Evolutionary conservation across 169 alveolate species (phyloP), one percentile per base, ranked within the genome.

Genomic region (Plasmodium relictum): DNA sequence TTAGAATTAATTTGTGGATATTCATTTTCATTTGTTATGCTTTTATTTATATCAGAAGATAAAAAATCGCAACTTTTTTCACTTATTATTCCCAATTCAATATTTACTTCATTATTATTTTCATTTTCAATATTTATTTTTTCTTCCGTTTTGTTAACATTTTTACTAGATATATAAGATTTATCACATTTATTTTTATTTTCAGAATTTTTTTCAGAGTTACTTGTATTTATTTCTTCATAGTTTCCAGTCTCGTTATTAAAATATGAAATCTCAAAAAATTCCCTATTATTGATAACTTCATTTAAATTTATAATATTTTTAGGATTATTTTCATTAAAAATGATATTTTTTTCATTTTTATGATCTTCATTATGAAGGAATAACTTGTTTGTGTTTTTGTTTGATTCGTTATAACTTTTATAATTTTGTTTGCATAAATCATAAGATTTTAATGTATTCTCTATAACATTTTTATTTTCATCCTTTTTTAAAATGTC

Each of bases 401-500:
- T 24, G 14, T 54, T 18, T 54, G 63, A 8, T 54, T 54, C 31
- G 3, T 18, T 54, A 54, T 0, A 18, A 54, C 14, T 54, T 2
- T 3, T 54, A 14, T n/a, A 54, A 54, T 54, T 54, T 24, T 54
- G 37, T n/a, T 18, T 24, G 22, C 7, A 12, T 18, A 8, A 22
- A 54, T 54, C 14, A 54, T 3, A 31, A 2, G 39, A 31, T 31
- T 31, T 31, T 2, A 31, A 2, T 31, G 39, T 31, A 31, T 3
- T 31, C 39, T 54, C 22, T 54, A 54, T 54, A 54, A 54, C 8
- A 54, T n/a, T 1, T 54, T 12, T 54, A 54, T 54, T 16, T 37
- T 39, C 56, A 54, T 63, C 69, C 66, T 52, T 83, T n/a, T 18
- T 59, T 61, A 83, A 10, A 58, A 83, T 41, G 16, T n/a, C 72